These are phyloP conservation scores for Crithidia brevicula DNA, from an alignment of 208 protist species.

Conservation along the genomic window DNA sequence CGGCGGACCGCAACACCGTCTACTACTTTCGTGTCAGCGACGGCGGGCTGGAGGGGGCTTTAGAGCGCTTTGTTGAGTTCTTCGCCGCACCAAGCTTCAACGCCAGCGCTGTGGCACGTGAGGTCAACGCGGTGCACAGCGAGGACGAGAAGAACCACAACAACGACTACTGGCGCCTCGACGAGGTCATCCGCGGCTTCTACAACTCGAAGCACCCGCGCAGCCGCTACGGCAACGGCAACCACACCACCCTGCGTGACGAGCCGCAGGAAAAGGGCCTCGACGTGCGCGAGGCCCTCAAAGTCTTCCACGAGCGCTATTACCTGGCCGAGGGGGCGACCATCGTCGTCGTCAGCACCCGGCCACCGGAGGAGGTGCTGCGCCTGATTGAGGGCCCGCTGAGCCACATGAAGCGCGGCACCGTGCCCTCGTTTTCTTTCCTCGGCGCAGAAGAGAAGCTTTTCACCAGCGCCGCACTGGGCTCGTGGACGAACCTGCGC, in stretches of 20 bases:
- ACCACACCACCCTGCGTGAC: slow-evolving; percentile 80
- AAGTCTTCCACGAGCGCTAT: slow-evolving; percentile 60
- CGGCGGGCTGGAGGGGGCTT: slow-evolving; percentile 68
- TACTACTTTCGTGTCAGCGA: slow-evolving; percentile 91
- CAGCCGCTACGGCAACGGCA: slow-evolving; percentile 89
- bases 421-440: slow-evolving; percentile 32
- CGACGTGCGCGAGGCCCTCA: slow-evolving; percentile 66
- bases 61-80: slow-evolving; percentile 95
- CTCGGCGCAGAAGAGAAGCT: slow-evolving; percentile 31
- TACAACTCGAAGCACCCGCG: slow-evolving; percentile 71
- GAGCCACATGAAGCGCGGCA: slow-evolving; percentile 43
- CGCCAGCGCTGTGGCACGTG: slow-evolving; percentile 66
- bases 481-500: slow-evolving; percentile 63
- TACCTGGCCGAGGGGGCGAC: slow-evolving; percentile 31
- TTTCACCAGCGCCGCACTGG: slow-evolving; percentile 16
- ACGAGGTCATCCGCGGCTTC: slow-evolving; percentile 69
- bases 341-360: slow-evolving; percentile 48
- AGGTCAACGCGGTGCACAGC: slow-evolving; percentile 94
- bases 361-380: slow-evolving; percentile 47
- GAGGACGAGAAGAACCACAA: slow-evolving; percentile 94
- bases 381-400: slow-evolving; percentile 49
- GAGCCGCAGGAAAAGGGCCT: slow-evolving; percentile 51
- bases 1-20: slow-evolving; percentile 68
- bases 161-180: slow-evolving; percentile 78
- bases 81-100: slow-evolving; percentile 93